A percentile compares a stretch with the other conserved stretches of the same genome.
Conservation (phyloP, 345 rosid genomes). For the Diplotaxis tenuifolia region DNA sequence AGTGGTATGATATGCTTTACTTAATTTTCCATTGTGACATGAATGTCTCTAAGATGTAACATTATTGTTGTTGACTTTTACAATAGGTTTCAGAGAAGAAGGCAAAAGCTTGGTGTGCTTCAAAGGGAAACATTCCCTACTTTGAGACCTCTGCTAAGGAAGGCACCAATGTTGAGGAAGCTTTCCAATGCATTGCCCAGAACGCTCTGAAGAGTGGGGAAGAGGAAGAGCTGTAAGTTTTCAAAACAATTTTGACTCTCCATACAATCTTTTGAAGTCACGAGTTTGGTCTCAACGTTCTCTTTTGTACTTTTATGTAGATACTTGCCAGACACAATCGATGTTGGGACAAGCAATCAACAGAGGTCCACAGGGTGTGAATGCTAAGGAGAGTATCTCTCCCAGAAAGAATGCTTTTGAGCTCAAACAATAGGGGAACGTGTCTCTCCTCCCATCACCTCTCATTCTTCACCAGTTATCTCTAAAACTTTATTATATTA, state of each 20-base stretch:
- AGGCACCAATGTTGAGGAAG: slow-evolving; percentile 95
- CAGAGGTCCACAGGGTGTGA: slow-evolving; percentile 54
- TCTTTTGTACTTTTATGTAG: slow-evolving; percentile 21
- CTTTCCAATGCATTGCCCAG: slow-evolving; percentile 93
- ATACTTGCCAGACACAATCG: slow-evolving; percentile 67
- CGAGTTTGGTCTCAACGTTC: not conserved
- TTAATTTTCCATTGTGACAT: not conserved
- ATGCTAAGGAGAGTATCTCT: slow-evolving; percentile 41
- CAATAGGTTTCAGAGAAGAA: slow-evolving; percentile 89
- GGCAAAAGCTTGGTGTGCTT: slow-evolving; percentile 97
- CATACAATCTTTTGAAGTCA: not conserved
- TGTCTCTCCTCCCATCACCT: slow-evolving; percentile 6
- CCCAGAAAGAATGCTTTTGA: slow-evolving; percentile 16
- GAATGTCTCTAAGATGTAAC: not conserved
- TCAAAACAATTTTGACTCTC: not conserved
- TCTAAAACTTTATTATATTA: slow-evolving; percentile 1
- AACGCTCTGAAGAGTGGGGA: slow-evolving; percentile 87
- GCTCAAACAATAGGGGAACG: slow-evolving; percentile 4
- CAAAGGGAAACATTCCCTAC: slow-evolving; percentile 94
- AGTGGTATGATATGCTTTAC: slow-evolving; percentile 59
- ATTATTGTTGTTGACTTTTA: not conserved
- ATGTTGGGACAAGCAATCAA: slow-evolving; percentile 52
- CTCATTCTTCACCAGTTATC: slow-evolving; percentile 27
- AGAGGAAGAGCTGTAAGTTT: slow-evolving; percentile 93
- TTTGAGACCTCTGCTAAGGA: slow-evolving; percentile 99